These are phyloP conservation scores for Aspergillus saccharolyticus DNA, from an alignment of 495 filamentous ascomycete genomes.

Conservation along the genomic window DNA sequence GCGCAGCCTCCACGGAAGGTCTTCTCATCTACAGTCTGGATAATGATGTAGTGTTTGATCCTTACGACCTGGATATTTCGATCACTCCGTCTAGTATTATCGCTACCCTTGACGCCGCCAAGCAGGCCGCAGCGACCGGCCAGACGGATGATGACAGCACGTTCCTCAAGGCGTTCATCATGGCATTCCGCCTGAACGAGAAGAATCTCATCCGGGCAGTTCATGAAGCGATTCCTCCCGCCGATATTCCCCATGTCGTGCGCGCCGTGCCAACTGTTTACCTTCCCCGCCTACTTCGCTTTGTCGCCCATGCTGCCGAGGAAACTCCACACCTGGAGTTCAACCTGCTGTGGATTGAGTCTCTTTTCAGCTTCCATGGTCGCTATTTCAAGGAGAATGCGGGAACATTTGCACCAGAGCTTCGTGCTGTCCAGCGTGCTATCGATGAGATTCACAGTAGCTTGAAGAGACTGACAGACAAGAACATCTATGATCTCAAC, in stretches of 20 bases:
- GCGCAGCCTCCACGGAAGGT: conserved; percentile 91
- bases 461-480: conserved; percentile 69
- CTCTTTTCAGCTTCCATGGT: conserved; percentile 77
- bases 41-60: conserved; percentile 73
- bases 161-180: conserved; percentile 86
- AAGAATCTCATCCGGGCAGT: conserved; percentile 69
- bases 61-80: conserved; percentile 89
- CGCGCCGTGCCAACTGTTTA: conserved; percentile 80
- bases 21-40: conserved; percentile 89
- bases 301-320: conserved; percentile 82
- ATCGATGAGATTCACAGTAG: conserved; percentile 72
- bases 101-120: conserved; percentile 55
- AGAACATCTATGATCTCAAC: conserved; percentile 80
- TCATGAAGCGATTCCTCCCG: conserved; percentile 74
- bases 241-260: conserved; percentile 73
- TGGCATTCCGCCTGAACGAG: conserved; percentile 94
- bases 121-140: conserved; percentile 26
- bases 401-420: conserved; percentile 69
- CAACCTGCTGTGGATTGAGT: conserved; percentile 85
- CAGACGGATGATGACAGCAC: conserved; percentile 54
- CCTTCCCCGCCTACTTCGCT: conserved; percentile 71
- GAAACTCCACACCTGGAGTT: conserved; percentile 91
- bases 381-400: conserved; percentile 74
- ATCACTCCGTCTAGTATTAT: conserved; percentile 82
- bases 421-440: conserved; percentile 71